Conservation (phyloP, 2,329 filamentous ascomycete genomes). For the Sporothrix brasiliensis region DNA sequence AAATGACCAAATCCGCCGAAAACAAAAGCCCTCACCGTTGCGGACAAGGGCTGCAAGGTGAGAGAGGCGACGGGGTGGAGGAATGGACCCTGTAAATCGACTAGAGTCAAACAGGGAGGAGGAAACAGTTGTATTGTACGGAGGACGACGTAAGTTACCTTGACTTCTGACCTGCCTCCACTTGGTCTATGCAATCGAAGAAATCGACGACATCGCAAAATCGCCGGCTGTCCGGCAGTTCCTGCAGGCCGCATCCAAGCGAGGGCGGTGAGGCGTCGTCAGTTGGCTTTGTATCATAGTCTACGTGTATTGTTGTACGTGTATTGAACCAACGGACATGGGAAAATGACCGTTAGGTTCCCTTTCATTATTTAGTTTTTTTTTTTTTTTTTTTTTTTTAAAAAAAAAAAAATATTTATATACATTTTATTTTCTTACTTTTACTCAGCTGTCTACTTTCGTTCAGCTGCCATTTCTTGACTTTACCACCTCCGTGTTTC, state of each 20-base stretch:
- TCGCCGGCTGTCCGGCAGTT: neutral
- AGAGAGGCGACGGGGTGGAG: neutral
- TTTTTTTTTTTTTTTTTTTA: no score
- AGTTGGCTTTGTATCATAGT: no score
- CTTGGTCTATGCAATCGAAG: neutral
- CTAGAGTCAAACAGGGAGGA: conserved; percentile 25
- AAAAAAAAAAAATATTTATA: no score
- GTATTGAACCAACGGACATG: no score
- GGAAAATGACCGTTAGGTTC: no score
- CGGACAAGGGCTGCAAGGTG: neutral
- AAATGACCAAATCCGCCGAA: neutral
- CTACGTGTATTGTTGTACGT: no score
- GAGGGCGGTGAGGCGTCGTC: neutral
- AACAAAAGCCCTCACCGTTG: conserved; percentile 14
- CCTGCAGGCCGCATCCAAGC: neutral
- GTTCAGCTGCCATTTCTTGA: neutral
- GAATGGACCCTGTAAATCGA: neutral
- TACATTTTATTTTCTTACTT: no score
- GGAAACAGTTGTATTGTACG: neutral
- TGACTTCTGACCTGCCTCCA: neutral
- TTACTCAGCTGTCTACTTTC: neutral
- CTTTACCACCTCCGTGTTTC: neutral
- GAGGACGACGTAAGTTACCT: no score
- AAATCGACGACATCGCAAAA: neutral
- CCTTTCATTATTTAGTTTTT: neutral